Evolutionary conservation across 495 filamentous ascomycete genomes (phyloP).

Genomic region (Xylaria curta): DNA sequence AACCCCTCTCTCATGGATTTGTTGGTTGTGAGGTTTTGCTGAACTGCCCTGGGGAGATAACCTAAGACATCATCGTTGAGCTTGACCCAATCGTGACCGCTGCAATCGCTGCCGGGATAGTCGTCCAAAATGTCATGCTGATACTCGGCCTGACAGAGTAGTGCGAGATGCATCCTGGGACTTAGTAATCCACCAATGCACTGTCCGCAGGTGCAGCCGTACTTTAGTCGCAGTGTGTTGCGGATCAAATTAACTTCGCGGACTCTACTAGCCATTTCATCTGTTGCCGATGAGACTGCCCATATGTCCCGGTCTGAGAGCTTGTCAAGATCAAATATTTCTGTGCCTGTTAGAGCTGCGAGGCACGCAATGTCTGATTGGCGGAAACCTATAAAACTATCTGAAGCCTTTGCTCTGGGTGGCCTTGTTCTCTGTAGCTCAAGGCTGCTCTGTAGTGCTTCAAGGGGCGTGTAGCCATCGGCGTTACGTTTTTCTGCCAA

Average conservation of each 20-base stretch:
- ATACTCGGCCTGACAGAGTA: conserved; percentile 21
- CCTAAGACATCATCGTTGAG: conserved; percentile 1
- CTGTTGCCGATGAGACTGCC: not conserved
- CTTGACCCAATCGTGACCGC: not conserved
- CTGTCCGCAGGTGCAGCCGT: conserved; percentile 35
- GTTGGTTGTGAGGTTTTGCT: not conserved
- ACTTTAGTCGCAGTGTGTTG: not conserved
- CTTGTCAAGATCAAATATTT: conserved; percentile 6
- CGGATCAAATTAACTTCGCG: conserved; percentile 36
- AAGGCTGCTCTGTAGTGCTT: conserved; percentile 10
- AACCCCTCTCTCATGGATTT: conserved; percentile 18
- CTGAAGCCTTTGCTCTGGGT: not conserved
- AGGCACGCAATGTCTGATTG: conserved; percentile 5
- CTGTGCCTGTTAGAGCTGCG: not conserved
- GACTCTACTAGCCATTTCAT: conserved; percentile 1
- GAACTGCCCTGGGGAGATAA: not conserved
- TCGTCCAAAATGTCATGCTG: not conserved
- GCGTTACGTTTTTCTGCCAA: not conserved
- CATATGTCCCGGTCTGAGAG: not conserved
- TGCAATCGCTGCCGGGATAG: not conserved
- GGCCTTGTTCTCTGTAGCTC: not conserved
- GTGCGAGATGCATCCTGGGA: conserved; percentile 42
- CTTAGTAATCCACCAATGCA: conserved; percentile 44
- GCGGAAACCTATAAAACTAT: not conserved
- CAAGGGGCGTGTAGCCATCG: not conserved